These are phyloP conservation scores for Bjerkandera adusta DNA, from an alignment of 1,284 basidiomycete species.

Conservation along the genomic window DNA sequence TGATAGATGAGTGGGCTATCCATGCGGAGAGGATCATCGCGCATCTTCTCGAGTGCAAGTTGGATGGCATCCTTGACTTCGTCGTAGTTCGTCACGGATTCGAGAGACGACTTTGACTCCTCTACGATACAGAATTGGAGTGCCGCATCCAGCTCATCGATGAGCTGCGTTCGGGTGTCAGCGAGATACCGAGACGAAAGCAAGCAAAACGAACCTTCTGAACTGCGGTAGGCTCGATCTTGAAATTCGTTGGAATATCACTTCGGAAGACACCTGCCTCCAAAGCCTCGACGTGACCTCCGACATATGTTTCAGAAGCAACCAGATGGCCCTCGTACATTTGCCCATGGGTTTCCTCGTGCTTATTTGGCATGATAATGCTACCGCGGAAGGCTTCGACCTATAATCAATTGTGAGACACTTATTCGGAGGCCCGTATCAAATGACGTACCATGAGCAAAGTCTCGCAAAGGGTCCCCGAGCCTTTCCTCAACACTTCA, in stretches of 20 bases:
- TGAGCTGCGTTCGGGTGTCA: too few species aligned
- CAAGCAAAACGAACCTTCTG: conserved; percentile 64
- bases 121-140: conserved; percentile 88
- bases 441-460: conserved; percentile 85
- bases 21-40: conserved; percentile 85
- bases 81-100: conserved; percentile 93
- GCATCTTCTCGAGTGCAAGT: conserved; percentile 82
- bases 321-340: conserved; percentile 97
- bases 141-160: conserved; percentile 92
- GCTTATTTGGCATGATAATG: conserved; percentile 98
- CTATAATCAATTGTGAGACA: conserved; percentile 39
- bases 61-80: conserved; percentile 86
- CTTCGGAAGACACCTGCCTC: conserved; percentile 98
- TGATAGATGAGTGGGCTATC: conserved; percentile 98
- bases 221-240: conserved; percentile 85
- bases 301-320: conserved; percentile 97
- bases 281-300: conserved; percentile 97
- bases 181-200: too few species aligned
- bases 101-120: conserved; percentile 82
- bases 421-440: background rate
- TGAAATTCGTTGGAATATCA: conserved; percentile 96
- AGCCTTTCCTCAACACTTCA: conserved; percentile 95
- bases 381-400: conserved; percentile 91
- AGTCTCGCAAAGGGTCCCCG: conserved; percentile 96
- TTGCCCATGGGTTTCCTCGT: conserved; percentile 90